Base-by-base conservation (phyloP, 83 land plant species). In the Thuja plicata region DNA sequence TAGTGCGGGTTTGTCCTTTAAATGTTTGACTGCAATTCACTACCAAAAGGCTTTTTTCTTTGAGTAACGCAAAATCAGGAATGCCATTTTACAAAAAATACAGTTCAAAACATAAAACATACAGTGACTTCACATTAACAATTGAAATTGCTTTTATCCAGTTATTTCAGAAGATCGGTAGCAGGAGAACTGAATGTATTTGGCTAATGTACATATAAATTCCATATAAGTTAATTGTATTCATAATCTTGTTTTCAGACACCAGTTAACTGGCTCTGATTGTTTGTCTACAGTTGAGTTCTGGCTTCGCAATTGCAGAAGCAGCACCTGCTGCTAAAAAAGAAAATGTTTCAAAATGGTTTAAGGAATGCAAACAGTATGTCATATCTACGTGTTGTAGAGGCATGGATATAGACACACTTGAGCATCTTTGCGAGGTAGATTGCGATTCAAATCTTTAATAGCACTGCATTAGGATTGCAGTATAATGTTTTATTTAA, bases 351-450 rank as follows among this genome's bases (percentile, higher is more conserved):
- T 88, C 92, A 55, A 95, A 92, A 89, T 89, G 94, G 88, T 93
- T 95, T 79, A 87, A 84, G 77, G 99, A 97, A 66, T 96, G 99
- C 90, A 94, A 91, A 84, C 95, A 95, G 76, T 97, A 95, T 76
- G 90, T 93, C 77, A 76, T 92, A 78, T 89, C 92, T 52, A 96
- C 94, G 50, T 95, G 94, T 89, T 90, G 92, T 86, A 77, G 87
- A 30, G 89, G 87, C 38, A 80, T 87, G 88, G 92, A 92, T 86
- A 85, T 32, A 88, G 94, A 94, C 24, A 95, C 92, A 15, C 57
- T 96, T 38, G 95, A 89, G 38, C 92, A 94, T 89, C 92, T 97
- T 10, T 96, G 95, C 88, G 93, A 97, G 98, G 99, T 97, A 90
- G 35, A n/a, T 85, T 85, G 57, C 11, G 52, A 6, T 15, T 81